Evolutionary conservation across 805 yeast genomes (phyloP).

Genomic region (Kurtzmaniella fragi): DNA sequence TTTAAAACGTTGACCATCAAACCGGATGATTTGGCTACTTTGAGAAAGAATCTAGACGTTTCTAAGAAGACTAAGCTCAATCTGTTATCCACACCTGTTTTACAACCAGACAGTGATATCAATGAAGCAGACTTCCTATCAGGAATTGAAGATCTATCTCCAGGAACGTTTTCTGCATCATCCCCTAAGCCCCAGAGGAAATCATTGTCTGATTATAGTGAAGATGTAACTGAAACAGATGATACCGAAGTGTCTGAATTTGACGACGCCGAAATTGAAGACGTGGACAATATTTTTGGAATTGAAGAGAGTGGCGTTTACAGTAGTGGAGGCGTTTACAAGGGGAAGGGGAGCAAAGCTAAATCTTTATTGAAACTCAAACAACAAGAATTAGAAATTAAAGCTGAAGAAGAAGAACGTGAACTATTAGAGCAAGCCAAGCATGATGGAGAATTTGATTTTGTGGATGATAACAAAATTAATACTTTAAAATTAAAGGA

Average conservation of each 20-base stretch:
- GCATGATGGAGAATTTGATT: conserved; percentile 2
- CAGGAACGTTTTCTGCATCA: conserved; percentile 20
- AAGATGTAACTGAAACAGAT: conserved; percentile 14
- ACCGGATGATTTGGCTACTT: conserved; percentile 3
- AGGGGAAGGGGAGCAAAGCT: conserved; percentile 1
- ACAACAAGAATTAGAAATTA: conserved; percentile 18
- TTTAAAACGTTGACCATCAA: conserved; percentile 18
- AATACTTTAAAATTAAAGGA: conserved; percentile 27
- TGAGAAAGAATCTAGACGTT: conserved; percentile 2
- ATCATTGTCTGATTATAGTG: conserved; percentile 33
- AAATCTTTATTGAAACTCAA: conserved; percentile 10
- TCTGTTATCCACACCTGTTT: conserved; percentile 1
- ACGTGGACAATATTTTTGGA: conserved; percentile 34
- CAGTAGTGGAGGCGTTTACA: conserved; percentile 13
- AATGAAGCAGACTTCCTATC: conserved; percentile 1
- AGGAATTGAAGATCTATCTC: conserved; percentile 8
- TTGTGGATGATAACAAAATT: conserved; percentile 12
- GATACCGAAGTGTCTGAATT: conserved; percentile 35
- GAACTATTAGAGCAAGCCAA: conserved; percentile 17
- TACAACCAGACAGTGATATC: neutral
- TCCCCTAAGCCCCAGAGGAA: conserved; percentile 18
- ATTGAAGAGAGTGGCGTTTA: conserved; percentile 33
- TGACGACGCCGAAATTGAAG: conserved; percentile 34
- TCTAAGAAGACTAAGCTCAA: conserved; percentile 5
- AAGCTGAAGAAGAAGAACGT: conserved; percentile 31